Base-by-base conservation (phyloP, 495 filamentous ascomycete genomes). In the Tuber indicum region DNA sequence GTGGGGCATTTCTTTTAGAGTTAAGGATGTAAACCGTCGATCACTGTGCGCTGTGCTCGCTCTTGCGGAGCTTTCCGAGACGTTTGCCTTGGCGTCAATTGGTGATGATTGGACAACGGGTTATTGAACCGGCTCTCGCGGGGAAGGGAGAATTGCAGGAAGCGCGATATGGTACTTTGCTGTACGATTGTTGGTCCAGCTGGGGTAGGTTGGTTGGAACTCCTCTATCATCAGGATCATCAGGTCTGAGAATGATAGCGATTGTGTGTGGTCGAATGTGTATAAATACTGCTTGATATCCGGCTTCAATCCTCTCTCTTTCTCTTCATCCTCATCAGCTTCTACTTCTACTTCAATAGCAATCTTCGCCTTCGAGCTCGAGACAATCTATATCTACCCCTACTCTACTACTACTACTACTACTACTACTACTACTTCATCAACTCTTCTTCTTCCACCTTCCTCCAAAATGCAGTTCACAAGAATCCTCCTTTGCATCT, bases 231-330 rank as follows among this genome's bases (percentile, higher is more conserved):
- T 58, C n/a, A 26, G 12, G 23, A 26, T 26, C 23, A 26, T 58
- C 52, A 4, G 8, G n/a, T 26, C 9, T 14, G 23, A 6, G 23
- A 12, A 4, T 58, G 2, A 7, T 26, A 1, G n/a, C 6, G 52
- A n/a, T 8, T 0, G 10, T 26, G 17, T 26, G 10, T 58, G 9
- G 23, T 26, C 23, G n/a, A 26, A 58, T 58, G 23, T 58, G 52
- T 58, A 58, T 58, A 58, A 58, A 58, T 58, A 58, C 52, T 10
- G 23, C 52, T 58, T 58, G 52, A 58, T 58, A 58, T 58, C 52
- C 52, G 17, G 17, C 47, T 52, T 26, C 52, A 26, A 58, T 26
- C 14, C 47, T 6, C 8, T 58, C 39, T 41, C 39, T 41, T n/a
- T n/a, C 39, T 41, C 39, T 52, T 19, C 47, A 7, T 52, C 52